Evolutionary conservation across 2,329 filamentous ascomycete genomes (phyloP), one percentile per base, ranked within the genome.

Genomic region (Daldinia sp.): DNA sequence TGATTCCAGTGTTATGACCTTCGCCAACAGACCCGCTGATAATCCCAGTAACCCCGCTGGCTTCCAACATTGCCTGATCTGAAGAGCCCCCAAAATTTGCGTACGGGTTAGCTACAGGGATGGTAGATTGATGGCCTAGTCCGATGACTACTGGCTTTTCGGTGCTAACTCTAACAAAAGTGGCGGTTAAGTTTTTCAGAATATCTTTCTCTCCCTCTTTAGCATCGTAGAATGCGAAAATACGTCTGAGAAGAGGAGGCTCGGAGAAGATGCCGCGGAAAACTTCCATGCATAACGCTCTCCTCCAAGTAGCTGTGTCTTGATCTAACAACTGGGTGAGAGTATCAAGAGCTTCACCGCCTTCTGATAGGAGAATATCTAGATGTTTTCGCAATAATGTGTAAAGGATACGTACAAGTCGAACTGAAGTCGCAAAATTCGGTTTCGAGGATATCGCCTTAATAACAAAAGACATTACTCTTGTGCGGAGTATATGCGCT

Each of bases 91-190:
- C 87, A 56, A 85, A 84, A 46, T 82, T 84, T 37, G 85, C 85
- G 50, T 86, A 84, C 4, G 87, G 86, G 46, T 84, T 85, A 7
- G 87, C 86, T 0, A 87, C 86, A 5, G 96, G 94, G 37, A 95
- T 88, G 0, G 93, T 94, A 1, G 96, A 98, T 73, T 97, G 93
- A 69, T 93, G 90, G 4, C 94, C 91, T 2, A 98, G 87, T 0
- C 96, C 96, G 69, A 99, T 98, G 28, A 97, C 85, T 0, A 88
- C 84, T 1, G 96, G 96, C 75, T 94, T 97, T 77, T 99, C 96
- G 0, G 94, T 94, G 61, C 95, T 95, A 7, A 98, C 83, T 13
- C 94, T 89, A n/a, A 98, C 96, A 76, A 99, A 94, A 0, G 92
- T 91, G 9, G 93, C 92, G 69, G 96, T 91, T 67, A 98, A 85